Evolutionary conservation across 495 filamentous ascomycete genomes (phyloP), one percentile per base, ranked within the genome.

Genomic region (Penicillium pulvis): DNA sequence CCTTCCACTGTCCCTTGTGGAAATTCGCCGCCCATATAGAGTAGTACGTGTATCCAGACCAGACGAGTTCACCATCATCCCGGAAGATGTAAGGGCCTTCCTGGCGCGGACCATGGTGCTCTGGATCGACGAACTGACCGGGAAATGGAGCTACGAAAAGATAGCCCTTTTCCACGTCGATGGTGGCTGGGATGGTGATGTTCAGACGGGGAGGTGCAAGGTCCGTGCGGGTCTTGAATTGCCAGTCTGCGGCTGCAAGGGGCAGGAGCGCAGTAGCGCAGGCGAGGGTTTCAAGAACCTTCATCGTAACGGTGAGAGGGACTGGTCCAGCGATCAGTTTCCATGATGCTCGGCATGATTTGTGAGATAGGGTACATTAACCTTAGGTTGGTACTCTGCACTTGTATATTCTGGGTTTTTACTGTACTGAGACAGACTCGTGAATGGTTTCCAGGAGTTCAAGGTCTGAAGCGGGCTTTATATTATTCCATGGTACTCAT

Each of bases 291-390:
- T 59, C 46, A 53, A 62, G 53, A 53, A 70, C 73, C 75, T 79
- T 81, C 70, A 69, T 68, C 64, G 64, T 64, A 28, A 28, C 28
- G n/a, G 45, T 42, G 28, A 49, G 36, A 52, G 43, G 46, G 44
- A 60, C 63, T 66, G 60, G 52, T 26, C 54, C 49, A 53, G 57
- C 64, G 71, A 76, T 82, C 69, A 83, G 81, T 60, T 57, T 69
- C 71, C 62, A 64, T 59, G 57, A 60, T 66, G 60, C 58, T 55
- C 53, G 65, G 55, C 62, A 73, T 74, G 26, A 31, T 70, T 53
- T 67, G 43, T 28, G 69, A 66, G 61, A 72, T 65, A 69, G 78
- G 79, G 78, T 82, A 82, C 81, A 83, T 83, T 82, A 79, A 83
- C 81, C 79, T 83, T 81, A 66, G 69, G 44, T 62, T 64, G 67